phyloP scores from a whole-genome alignment of 306 rosid genomes.

The Glycyrrhiza uralensis region DNA sequence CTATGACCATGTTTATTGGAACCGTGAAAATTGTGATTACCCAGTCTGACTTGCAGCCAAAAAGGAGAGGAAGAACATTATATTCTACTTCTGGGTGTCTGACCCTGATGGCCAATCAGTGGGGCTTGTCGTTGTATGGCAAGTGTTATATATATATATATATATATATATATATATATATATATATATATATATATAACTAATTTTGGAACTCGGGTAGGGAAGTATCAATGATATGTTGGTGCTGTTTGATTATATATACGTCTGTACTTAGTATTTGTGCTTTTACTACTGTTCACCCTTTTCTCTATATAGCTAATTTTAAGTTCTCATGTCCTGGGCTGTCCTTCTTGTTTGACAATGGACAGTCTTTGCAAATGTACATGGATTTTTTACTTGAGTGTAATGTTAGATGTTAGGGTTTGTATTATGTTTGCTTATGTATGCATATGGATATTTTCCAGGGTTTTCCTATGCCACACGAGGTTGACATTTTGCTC shows the following conservation, averaged over 20 bases:
- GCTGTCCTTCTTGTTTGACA: constrained; percentile 27
- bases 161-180: constrained; percentile 38
- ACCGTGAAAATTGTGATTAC: constrained; percentile 43
- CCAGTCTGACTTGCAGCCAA: constrained; percentile 44
- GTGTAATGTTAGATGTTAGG: constrained; percentile 29
- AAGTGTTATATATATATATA: constrained; percentile 46
- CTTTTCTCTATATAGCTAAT: constrained; percentile 38
- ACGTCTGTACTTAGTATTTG: constrained; percentile 40
- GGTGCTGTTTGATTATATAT: constrained; percentile 54
- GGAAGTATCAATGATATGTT: constrained; percentile 52
- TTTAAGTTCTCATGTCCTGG: constrained; percentile 29
- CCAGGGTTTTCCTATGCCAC: background rate
- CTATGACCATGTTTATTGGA: constrained; percentile 50
- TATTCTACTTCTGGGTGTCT: constrained; percentile 36
- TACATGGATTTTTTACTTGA: constrained; percentile 29
- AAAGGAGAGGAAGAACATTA: constrained; percentile 43
- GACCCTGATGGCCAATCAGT: constrained; percentile 46
- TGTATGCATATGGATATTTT: constrained; percentile 13
- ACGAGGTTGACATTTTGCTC: background rate
- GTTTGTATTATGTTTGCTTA: constrained; percentile 24
- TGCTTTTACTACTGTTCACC: constrained; percentile 35
- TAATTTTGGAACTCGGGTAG: constrained; percentile 63
- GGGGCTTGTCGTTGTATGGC: constrained; percentile 41
- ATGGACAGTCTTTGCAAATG: constrained; percentile 40
- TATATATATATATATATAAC: constrained; percentile 42